Conservation (phyloP, 306 rosid genomes). For the Myrica gale region DNA sequence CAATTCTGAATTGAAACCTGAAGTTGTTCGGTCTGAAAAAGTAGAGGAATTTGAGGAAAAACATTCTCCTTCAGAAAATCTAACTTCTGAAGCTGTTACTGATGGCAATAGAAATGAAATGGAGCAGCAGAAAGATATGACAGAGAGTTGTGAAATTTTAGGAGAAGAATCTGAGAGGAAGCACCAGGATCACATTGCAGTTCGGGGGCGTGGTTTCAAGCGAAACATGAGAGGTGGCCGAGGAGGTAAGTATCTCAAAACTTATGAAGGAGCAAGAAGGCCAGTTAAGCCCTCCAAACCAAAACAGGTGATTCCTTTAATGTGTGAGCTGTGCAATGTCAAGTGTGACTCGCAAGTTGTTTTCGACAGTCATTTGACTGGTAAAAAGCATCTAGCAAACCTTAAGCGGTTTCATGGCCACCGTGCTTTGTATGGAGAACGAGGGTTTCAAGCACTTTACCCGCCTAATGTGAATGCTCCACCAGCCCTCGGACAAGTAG, state of each 20-base stretch:
- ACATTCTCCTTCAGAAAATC: constrained; percentile 27
- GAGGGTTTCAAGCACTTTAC: constrained; percentile 51
- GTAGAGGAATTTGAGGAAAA: constrained; percentile 44
- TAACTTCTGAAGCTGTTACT: constrained; percentile 39
- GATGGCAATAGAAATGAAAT: constrained; percentile 39
- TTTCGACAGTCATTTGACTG: constrained; percentile 65
- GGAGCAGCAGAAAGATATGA: constrained; percentile 39
- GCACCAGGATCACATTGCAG: constrained; percentile 37
- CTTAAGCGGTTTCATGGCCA: constrained; percentile 53
- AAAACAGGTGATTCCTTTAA: constrained; percentile 39
- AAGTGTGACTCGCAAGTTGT: constrained; percentile 74
- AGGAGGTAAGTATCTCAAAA: constrained; percentile 47
- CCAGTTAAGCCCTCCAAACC: constrained; percentile 45
- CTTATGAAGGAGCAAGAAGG: constrained; percentile 55
- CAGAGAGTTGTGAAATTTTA: constrained; percentile 42
- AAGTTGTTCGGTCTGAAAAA: constrained; percentile 43
- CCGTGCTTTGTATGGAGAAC: constrained; percentile 43
- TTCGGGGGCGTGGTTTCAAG: constrained; percentile 54
- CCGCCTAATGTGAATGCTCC: constrained; percentile 36
- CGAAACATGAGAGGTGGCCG: constrained; percentile 64
- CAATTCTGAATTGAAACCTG: constrained; percentile 45
- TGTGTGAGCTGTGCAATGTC: constrained; percentile 75
- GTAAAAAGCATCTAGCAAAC: constrained; percentile 57
- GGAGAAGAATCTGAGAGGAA: constrained; percentile 37
- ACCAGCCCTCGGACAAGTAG: constrained; percentile 37